Evolutionary conservation across 495 filamentous ascomycete genomes (phyloP).

Genomic region (Hypoxylon rickii): DNA sequence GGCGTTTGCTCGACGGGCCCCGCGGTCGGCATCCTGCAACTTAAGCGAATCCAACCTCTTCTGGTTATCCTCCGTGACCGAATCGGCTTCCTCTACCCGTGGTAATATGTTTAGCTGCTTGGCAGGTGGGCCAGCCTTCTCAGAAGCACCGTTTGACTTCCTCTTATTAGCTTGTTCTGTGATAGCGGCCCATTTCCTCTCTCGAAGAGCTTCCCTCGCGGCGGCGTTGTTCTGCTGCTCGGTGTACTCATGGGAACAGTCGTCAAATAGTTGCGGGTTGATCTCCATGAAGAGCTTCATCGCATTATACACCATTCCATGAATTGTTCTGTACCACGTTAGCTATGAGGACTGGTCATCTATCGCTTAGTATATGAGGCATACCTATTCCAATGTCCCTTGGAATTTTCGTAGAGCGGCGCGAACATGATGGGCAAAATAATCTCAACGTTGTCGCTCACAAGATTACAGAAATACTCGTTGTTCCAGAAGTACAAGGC

Average conservation of each 20-base stretch:
- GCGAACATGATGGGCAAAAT: constrained; percentile 99
- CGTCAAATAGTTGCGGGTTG: constrained; percentile 97
- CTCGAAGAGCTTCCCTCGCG: constrained; percentile 72
- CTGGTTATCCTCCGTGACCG: constrained; percentile 78
- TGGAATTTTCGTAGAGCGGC: constrained; percentile 97
- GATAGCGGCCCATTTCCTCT: constrained; percentile 85
- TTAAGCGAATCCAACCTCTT: constrained; percentile 82
- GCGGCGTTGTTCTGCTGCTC: constrained; percentile 90
- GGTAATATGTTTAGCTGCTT: constrained; percentile 49
- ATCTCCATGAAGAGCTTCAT: constrained; percentile 99
- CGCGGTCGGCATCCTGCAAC: constrained; percentile 68
- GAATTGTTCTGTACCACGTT: constrained; percentile 75
- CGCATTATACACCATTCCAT: constrained; percentile 99
- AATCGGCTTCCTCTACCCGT: constrained; percentile 69
- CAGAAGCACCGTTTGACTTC: constrained; percentile 39
- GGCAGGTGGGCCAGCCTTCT: constrained; percentile 39
- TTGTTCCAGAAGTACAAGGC: constrained; percentile 99
- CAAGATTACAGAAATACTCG: constrained; percentile 99
- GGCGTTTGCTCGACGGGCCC: constrained; percentile 47
- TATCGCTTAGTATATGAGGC: constrained; percentile 19
- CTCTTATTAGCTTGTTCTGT: constrained; percentile 73
- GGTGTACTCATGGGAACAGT: constrained; percentile 98
- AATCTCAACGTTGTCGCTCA: constrained; percentile 98
- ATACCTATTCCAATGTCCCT: constrained; percentile 98
- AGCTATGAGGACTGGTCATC: constrained; percentile 5